Evolutionary conservation across 371 early-diverging fungal species (phyloP), one percentile per base, ranked within the genome.

Genomic region (Mortierella sp.): DNA sequence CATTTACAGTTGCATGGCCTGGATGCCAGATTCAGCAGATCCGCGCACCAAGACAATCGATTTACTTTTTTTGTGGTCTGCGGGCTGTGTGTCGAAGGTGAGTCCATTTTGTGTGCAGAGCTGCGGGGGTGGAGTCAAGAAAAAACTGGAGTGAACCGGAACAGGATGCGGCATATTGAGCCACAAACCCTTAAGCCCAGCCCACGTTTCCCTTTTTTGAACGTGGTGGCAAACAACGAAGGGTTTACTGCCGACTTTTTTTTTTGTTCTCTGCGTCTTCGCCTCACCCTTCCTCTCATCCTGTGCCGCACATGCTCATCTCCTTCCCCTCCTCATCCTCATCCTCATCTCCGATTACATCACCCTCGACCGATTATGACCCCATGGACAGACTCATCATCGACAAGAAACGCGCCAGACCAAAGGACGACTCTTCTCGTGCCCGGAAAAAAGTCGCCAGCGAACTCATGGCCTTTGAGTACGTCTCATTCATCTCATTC

Each of bases 381-480:
- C 37, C 37, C 22, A 61, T 61, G 61, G 45, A 70, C 52, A 29
- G 41, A 13, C 5, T 44, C 13, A 31, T 37, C 63, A 55, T 61
- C 10, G 82, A 77, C 71, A 77, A 77, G 40, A 81, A 81, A 45
- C 77, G 82, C 43, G 70, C 65, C 4, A 19, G 82, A 8, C 68
- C 77, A 6, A 13, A 34, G 41, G 82, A 81, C 31, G 69, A 70
- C 41, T 44, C 68, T n/a, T 14, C 66, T 14, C 68, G 45, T 41
- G 61, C 74, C 3, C 82, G 82, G 44, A 81, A 81, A 67, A 77
- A 77, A 50, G 69, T 77, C 24, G 77, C 82, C 31, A 63, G 74
- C 53, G 82, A 81, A 47, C 72, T 80, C 43, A 81, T 81, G 74
- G 74, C 80, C 10, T 80, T 81, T 53, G 77, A 81, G 82, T 81